Evolutionary conservation across 148 eudicot genomes (phyloP).

Genomic region (Dysphania ambrosioides): DNA sequence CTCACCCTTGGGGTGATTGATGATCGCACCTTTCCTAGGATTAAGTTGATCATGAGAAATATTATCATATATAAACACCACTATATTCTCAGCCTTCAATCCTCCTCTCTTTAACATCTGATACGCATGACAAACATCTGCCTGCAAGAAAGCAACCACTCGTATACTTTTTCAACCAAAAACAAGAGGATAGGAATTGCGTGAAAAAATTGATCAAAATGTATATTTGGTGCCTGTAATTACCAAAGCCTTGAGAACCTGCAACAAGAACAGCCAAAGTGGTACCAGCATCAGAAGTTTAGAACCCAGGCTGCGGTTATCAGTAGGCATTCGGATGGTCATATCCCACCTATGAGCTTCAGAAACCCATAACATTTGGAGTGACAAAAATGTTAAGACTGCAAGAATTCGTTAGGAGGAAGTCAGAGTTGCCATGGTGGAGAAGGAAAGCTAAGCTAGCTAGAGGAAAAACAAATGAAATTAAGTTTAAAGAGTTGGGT

Average conservation of each 20-base stretch:
- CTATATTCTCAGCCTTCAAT: slow-evolving; percentile 66
- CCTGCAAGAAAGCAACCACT: slow-evolving; percentile 27
- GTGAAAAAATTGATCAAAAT: neutral
- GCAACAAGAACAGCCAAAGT: slow-evolving; percentile 79
- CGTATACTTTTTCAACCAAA: neutral
- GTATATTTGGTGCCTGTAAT: slow-evolving; percentile 65
- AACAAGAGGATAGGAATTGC: no score
- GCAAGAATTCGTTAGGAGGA: neutral
- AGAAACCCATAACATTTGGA: slow-evolving; percentile 23
- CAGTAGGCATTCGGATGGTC: slow-evolving; percentile 40
- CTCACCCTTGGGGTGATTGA: slow-evolving; percentile 58
- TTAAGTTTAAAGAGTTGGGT: neutral
- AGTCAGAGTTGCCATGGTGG: neutral
- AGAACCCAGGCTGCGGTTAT: slow-evolving; percentile 8
- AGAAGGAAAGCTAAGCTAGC: neutral
- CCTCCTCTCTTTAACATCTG: slow-evolving; percentile 72
- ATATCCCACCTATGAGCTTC: slow-evolving; percentile 40
- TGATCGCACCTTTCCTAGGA: slow-evolving; percentile 75
- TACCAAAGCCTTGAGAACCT: slow-evolving; percentile 67
- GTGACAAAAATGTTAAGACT: neutral
- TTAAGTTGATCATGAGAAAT: slow-evolving; percentile 60
- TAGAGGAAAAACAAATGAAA: no score
- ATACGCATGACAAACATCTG: slow-evolving; percentile 80
- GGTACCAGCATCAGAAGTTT: slow-evolving; percentile 31
- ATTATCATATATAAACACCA: slow-evolving; percentile 70